Evolutionary conservation across 2,329 filamentous ascomycete genomes (phyloP).

Genomic region (Verticillium longisporum): DNA sequence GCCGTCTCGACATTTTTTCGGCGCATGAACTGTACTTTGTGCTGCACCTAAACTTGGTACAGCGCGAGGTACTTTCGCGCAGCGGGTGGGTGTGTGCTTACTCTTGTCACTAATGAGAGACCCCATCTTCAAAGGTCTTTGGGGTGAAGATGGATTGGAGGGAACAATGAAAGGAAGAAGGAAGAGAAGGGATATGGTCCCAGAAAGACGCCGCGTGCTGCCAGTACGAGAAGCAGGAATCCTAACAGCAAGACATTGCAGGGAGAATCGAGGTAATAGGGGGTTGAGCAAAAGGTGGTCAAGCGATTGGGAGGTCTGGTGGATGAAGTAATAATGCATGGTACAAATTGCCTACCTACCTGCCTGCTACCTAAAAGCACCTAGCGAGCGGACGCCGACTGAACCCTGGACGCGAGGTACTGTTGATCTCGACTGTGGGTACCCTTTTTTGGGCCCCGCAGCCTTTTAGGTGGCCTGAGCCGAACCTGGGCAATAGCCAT

Average conservation of each 20-base stretch:
- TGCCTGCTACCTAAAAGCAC: too few species aligned
- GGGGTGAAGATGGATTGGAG: not conserved
- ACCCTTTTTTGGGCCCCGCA: too few species aligned
- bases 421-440: too few species aligned
- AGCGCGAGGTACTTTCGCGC: not conserved
- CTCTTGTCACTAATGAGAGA: not conserved
- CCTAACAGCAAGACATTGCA: not conserved
- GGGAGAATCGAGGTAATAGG: not conserved
- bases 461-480: too few species aligned
- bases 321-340: not conserved
- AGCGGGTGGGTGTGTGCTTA: not conserved
- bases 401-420: not conserved
- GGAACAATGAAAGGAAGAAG: not conserved
- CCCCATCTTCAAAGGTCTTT: not conserved
- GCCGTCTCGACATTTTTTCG: not conserved
- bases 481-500: too few species aligned
- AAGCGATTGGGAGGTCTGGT: not conserved
- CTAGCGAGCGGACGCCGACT: too few species aligned
- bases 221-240: not conserved
- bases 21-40: constrained; percentile 1
- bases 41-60: not conserved
- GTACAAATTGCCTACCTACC: not conserved
- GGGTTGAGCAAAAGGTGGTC: not conserved
- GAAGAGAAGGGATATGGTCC: not conserved
- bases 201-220: not conserved